Base-by-base conservation (phyloP, 2,329 filamentous ascomycete genomes). In the Fusarium foetens region DNA sequence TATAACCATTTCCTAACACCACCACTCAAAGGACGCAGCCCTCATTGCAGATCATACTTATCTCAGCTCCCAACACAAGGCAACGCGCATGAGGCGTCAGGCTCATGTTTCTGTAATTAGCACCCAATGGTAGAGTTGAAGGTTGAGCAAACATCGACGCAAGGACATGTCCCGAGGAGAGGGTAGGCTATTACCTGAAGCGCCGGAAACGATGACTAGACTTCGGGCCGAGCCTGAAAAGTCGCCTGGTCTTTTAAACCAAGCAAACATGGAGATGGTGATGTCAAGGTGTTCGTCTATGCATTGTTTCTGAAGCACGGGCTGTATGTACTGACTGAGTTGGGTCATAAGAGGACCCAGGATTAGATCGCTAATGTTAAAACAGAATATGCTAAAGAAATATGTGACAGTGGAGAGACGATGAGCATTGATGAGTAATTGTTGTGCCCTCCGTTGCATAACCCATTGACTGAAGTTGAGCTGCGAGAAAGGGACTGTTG, bases 131-230 rank as follows among this genome's bases (percentile, higher is more conserved):
- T n/a, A 19, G 46, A 33, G 25, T 19, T 29, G 39, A 33, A 35
- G 43, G 36, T 38, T 13, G 17, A 67, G 57, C 49, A 72, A 73
- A 73, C 53, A 67, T 42, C 33, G 61, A 58, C 33, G 57, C 62
- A 52, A 66, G 46, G 55, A 35, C n/a, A 46, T 54, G 53, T 59
- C 25, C 61, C 53, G 39, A 63, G n/a, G 23, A 35, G n/a, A 59
- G n/a, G 70, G 48, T 54, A 63, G 61, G 53, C 29, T 70, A 59
- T 59, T 33, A 39, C 41, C 17, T 58, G 67, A 65, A 39, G 53
- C 60, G 43, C 35, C 42, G 29, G 25, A 19, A 42, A 42, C 31
- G 31, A 58, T n/a, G 48, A 46, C 23, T 51, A 42, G 55, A 58
- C 17, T 64, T 72, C 51, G 61, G 69, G 39, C 48, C 55, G 65